These are phyloP conservation scores for Zygosaccharomyces sapae DNA, from an alignment of 1,139 yeast genomes.

Conservation along the genomic window DNA sequence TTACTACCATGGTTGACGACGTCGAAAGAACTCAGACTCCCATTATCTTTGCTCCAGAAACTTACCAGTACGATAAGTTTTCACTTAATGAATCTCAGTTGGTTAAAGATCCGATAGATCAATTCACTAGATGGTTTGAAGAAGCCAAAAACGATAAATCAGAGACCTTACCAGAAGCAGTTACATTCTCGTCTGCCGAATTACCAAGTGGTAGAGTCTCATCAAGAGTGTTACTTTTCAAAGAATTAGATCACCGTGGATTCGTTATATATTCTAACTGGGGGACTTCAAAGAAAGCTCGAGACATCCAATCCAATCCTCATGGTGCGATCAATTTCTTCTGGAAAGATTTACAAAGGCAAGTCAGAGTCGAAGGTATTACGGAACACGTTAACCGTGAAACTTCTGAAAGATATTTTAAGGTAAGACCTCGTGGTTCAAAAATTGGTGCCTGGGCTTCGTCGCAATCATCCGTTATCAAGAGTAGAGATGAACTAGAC, in stretches of 20 bases:
- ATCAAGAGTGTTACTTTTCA: constrained; percentile 75
- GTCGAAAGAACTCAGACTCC: constrained; percentile 31
- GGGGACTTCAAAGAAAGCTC: constrained; percentile 77
- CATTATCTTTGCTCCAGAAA: constrained; percentile 65
- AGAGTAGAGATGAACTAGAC: constrained; percentile 60
- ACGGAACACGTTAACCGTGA: constrained; percentile 72
- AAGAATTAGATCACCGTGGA: constrained; percentile 82
- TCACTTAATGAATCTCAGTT: constrained; percentile 55
- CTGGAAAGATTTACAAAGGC: constrained; percentile 88
- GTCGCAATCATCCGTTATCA: constrained; percentile 69
- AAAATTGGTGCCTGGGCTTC: constrained; percentile 97
- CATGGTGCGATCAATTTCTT: constrained; percentile 83
- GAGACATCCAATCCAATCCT: constrained; percentile 67
- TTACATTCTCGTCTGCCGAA: constrained; percentile 77
- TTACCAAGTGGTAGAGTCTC: constrained; percentile 87
- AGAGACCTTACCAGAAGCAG: constrained; percentile 70
- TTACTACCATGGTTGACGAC: constrained; percentile 19
- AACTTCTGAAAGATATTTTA: constrained; percentile 71
- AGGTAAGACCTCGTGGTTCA: constrained; percentile 87
- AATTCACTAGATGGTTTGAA: constrained; percentile 79
- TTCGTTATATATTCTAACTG: constrained; percentile 90
- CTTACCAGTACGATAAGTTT: constrained; percentile 79
- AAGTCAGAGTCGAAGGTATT: constrained; percentile 85
- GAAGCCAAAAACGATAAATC: constrained; percentile 59
- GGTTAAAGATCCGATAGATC: constrained; percentile 59